These are phyloP conservation scores for Daldinia bambusicola DNA, from an alignment of 495 filamentous ascomycete species.

Conservation along the genomic window DNA sequence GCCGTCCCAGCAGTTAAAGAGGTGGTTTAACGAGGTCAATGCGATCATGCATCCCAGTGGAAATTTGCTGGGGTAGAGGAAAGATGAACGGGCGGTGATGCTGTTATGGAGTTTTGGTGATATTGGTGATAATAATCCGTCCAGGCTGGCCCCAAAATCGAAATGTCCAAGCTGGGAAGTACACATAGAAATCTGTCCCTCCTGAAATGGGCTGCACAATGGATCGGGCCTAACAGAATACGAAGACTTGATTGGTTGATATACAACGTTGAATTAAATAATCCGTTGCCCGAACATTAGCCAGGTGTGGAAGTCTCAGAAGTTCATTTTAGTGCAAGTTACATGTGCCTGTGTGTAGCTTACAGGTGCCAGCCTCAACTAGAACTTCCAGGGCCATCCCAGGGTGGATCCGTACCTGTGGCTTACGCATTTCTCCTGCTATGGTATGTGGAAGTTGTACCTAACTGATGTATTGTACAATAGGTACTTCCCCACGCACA, in stretches of 20 bases:
- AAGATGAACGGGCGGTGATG: conserved; percentile 21
- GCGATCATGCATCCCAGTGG: conserved; percentile 43
- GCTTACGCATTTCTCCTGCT: conserved; percentile 5
- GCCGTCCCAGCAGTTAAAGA: conserved; percentile 32
- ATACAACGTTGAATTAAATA: conserved; percentile 25
- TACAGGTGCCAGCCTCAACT: conserved; percentile 13
- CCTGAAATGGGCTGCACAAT: conserved; percentile 35
- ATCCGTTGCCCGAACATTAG: conserved; percentile 37
- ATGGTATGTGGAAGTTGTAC: no score
- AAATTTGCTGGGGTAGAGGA: conserved; percentile 4
- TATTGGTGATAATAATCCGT: conserved; percentile 33
- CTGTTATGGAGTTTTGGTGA: conserved; percentile 6
- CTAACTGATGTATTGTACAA: no score
- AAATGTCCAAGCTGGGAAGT: conserved; percentile 15
- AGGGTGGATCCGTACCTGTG: not conserved
- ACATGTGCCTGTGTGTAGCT: no score
- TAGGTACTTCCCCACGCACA: conserved; percentile 1
- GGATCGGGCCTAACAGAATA: conserved; percentile 28
- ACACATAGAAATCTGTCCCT: conserved; percentile 49
- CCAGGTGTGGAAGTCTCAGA: conserved; percentile 2
- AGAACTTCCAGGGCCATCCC: conserved; percentile 4
- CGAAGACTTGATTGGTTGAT: conserved; percentile 23
- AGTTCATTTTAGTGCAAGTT: not conserved
- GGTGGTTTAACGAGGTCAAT: conserved; percentile 33
- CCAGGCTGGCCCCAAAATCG: conserved; percentile 35